A percentile compares a stretch with the other conserved stretches of the same genome.
Conservation (phyloP, 345 rosid species). For the Capsella bursapastoris region DNA sequence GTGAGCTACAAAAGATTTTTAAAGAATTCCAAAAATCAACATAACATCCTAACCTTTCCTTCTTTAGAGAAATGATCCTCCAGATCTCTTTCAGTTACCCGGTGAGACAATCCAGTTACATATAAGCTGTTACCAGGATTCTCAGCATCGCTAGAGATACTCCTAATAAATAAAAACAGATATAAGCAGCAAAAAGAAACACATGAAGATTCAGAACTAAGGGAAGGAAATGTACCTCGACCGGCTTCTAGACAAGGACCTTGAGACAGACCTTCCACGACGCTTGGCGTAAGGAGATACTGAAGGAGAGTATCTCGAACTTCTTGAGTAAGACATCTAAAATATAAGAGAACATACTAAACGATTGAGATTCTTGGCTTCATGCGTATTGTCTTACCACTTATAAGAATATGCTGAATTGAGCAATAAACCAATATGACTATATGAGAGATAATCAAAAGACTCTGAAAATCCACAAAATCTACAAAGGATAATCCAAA, state of each 20-base stretch:
- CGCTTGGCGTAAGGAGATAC: slow-evolving; percentile 56
- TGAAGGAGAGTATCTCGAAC: slow-evolving; percentile 70
- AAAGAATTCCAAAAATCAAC: not conserved
- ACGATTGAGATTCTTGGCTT: not conserved
- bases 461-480: not conserved
- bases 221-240: slow-evolving; percentile 55
- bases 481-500: not conserved
- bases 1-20: not conserved
- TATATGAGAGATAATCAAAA: not conserved
- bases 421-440: not conserved
- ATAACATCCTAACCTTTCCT: slow-evolving; percentile 61
- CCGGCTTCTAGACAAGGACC: slow-evolving; percentile 59
- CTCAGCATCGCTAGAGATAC: slow-evolving; percentile 64
- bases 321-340: slow-evolving; percentile 82
- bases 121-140: slow-evolving; percentile 95
- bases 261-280: slow-evolving; percentile 58
- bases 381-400: not conserved
- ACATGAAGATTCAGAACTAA: not conserved
- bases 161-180: slow-evolving; percentile 43
- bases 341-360: not conserved
- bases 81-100: slow-evolving; percentile 74
- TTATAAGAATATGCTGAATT: slow-evolving; percentile 6
- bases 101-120: slow-evolving; percentile 88
- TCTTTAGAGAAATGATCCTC: slow-evolving; percentile 74
- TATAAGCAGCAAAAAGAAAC: not conserved